Conservation (phyloP, 805 yeast genomes). For the Starmerella potacharoeniae region DNA sequence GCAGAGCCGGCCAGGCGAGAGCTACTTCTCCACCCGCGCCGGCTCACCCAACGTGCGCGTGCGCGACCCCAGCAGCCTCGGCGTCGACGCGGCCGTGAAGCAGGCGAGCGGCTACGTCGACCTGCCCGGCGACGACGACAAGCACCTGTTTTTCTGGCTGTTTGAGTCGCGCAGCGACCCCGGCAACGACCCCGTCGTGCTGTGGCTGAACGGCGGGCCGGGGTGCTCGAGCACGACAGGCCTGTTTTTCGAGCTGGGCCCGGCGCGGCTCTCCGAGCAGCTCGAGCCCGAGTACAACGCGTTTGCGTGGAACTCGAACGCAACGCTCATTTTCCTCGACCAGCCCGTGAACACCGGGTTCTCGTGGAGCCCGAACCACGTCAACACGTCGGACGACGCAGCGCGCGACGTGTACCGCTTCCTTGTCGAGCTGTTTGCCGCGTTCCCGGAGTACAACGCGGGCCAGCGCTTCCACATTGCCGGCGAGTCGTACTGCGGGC, state of each 20-base stretch:
- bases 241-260: conserved; percentile 81
- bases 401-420: conserved; percentile 82
- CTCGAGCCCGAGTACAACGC: conserved; percentile 46
- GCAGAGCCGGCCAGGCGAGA: no score
- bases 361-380: conserved; percentile 53
- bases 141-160: conserved; percentile 85
- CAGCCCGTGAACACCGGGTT: conserved; percentile 92
- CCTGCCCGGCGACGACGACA: conserved; percentile 50
- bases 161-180: conserved; percentile 90
- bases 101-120: conserved; percentile 68
- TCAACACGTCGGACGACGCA: conserved; percentile 61
- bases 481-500: conserved; percentile 91
- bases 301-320: conserved; percentile 81
- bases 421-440: conserved; percentile 68
- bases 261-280: conserved; percentile 56
- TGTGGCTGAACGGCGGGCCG: conserved; percentile 94
- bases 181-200: conserved; percentile 65
- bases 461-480: conserved; percentile 61
- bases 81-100: conserved; percentile 39
- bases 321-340: conserved; percentile 79
- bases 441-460: conserved; percentile 60
- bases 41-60: conserved; percentile 1
- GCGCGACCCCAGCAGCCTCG: conserved; percentile 6
- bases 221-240: conserved; percentile 89
- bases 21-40: not conserved